Evolutionary conservation across 768 basidiomycete genomes (phyloP), one percentile per base, ranked within the genome.

Genomic region (Crepidotus variabilis): DNA sequence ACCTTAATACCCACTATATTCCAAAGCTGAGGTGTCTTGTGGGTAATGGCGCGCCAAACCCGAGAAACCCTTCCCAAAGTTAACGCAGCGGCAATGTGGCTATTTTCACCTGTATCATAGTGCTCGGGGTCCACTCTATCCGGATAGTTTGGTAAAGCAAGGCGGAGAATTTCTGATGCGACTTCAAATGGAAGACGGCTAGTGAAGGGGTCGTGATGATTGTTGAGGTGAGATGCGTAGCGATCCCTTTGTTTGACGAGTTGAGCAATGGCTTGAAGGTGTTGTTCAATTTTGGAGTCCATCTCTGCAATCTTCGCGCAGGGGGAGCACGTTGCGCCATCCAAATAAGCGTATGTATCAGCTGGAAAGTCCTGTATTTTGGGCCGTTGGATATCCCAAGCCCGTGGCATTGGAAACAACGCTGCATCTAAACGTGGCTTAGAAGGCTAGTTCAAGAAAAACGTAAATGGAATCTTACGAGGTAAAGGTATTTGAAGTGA

Each of bases 1-100:
- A 14, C 16, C 6, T 6, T 39, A 1, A 58, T 16, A 2, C 8
- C 20, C 7, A 58, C 21, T 7, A 23, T 21, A 3, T 54, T 54
- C 59, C 59, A 60, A 9, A 60, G 52, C 23, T 28, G 51, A 14
- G 59, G 59, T 20, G 55, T 54, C 18, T 34, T 36, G 39, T 48
- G 54, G 5, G 55, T 55, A 39, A 57, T 54, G 7, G 20, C 11
- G 14, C 59, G 51, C 59, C 61, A 61, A 7, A 13, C 18, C 23
- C 43, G 50, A 20, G 56, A 61, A 6, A 61, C 61, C 14, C 49
- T 55, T 2, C 52, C 55, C 2, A 61, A n/a, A 7, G 1, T 18
- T 33, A 58, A 18, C 0, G 58, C 45, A 10, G 23, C 14, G 4
- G 13, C 18, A 2, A 1, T 33, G 35, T 11, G 36, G 18, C 24